A percentile compares a stretch with the other conserved stretches of the same genome.
Conservation (phyloP, 2,329 filamentous ascomycete species). For the Chrysoporthe cubensis region DNA sequence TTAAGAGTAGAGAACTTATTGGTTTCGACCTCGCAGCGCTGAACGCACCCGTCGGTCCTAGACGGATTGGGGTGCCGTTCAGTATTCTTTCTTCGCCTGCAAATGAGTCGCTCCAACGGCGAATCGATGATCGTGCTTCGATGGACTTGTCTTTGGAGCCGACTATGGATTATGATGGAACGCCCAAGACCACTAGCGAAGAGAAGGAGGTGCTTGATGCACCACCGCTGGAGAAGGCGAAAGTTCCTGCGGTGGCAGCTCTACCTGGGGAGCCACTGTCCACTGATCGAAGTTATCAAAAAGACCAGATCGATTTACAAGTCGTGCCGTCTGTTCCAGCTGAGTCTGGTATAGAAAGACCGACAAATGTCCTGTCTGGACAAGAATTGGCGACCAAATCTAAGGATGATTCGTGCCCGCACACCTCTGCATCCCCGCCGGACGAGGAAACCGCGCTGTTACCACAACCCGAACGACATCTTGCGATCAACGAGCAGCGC, state of each 20-base stretch:
- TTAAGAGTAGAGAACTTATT: conserved; percentile 53
- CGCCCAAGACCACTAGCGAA: neutral
- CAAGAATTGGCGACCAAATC: neutral
- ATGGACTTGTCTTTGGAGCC: neutral
- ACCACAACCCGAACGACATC: neutral
- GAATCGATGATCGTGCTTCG: neutral
- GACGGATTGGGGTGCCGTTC: conserved; percentile 26
- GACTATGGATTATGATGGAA: neutral
- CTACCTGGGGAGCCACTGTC: neutral
- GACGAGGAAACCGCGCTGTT: neutral
- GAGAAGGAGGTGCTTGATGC: neutral
- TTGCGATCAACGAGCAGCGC: too few species aligned
- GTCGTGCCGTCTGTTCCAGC: neutral
- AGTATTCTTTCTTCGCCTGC: conserved; percentile 29
- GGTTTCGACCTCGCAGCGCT: conserved; percentile 38
- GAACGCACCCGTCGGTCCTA: conserved; percentile 23
- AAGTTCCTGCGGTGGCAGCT: neutral
- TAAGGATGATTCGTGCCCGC: neutral
- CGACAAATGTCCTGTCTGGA: neutral
- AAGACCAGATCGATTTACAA: neutral
- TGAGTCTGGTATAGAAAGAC: neutral
- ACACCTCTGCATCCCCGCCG: neutral
- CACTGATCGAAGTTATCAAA: neutral
- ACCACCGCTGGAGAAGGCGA: neutral
- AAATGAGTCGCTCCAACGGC: conserved; percentile 6